Conservation (phyloP, 208 protist species). For the Wallacemonas rigidus region DNA sequence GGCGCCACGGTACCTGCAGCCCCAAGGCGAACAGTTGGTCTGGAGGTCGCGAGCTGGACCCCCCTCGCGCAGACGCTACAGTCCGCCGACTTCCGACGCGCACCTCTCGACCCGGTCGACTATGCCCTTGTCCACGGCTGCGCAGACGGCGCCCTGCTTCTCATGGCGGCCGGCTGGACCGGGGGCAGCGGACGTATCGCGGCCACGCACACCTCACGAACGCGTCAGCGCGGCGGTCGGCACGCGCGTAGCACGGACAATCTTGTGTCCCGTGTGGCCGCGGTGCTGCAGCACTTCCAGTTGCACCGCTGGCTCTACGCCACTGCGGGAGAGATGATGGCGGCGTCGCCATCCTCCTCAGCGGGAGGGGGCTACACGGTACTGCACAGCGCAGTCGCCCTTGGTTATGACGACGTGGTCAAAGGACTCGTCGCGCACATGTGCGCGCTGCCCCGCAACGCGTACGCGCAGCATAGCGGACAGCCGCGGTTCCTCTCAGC, state of each 20-base stretch:
- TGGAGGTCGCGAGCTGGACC: conserved; percentile 28
- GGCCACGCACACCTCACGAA: conserved; percentile 9
- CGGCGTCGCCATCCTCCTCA: too few species aligned
- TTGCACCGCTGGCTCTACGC: neutral
- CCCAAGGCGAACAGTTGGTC: neutral
- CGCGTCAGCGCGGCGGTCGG: neutral
- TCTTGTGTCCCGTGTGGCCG: neutral
- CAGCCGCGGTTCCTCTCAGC: neutral
- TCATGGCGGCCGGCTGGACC: conserved; percentile 48
- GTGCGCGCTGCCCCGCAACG: conserved; percentile 19
- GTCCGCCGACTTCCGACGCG: conserved; percentile 15
- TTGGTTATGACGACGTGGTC: conserved; percentile 45
- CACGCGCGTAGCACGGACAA: neutral
- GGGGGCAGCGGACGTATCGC: conserved; percentile 13
- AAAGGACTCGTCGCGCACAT: conserved; percentile 42
- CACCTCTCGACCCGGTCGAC: conserved; percentile 47
- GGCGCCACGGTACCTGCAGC: neutral
- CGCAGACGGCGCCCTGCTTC: conserved; percentile 53
- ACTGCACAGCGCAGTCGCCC: conserved; percentile 68
- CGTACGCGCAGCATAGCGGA: neutral
- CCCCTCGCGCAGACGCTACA: conserved; percentile 25
- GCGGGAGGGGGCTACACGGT: conserved; percentile 39
- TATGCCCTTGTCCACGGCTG: conserved; percentile 51
- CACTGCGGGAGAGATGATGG: neutral
- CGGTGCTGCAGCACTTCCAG: conserved; percentile 18